phyloP scores from a whole-genome alignment of 371 early-diverging fungal genomes.

The Rhizopus sp. region DNA sequence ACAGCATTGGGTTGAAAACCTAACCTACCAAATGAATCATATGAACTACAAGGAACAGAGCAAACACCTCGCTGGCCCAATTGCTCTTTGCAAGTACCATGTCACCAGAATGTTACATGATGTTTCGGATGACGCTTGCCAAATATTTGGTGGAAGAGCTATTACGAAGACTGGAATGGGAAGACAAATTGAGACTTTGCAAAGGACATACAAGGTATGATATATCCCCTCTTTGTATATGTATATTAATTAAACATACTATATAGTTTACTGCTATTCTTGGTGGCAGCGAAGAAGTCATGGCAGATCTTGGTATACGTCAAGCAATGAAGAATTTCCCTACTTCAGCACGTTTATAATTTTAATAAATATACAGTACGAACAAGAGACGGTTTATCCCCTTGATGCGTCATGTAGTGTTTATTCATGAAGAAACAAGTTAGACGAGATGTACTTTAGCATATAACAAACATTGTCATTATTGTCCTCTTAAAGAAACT shows the following conservation, averaged over 20 bases:
- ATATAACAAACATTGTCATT: no score
- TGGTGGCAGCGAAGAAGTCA: conserved; percentile 79
- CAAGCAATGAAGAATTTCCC: conserved; percentile 42
- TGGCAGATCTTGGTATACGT: conserved; percentile 45
- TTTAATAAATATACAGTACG: no score
- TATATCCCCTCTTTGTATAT: no score
- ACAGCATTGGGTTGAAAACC: conserved; percentile 50
- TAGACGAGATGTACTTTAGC: no score
- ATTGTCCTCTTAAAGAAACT: no score
- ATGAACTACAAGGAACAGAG: conserved; percentile 54
- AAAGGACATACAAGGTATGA: conserved; percentile 43
- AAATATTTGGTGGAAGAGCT: conserved; percentile 63
- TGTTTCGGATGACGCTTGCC: conserved; percentile 55
- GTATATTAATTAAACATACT: conserved; percentile 40
- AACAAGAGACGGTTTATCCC: no score
- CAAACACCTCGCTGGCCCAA: conserved; percentile 55
- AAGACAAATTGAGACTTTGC: conserved; percentile 44
- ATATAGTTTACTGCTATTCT: conserved; percentile 72
- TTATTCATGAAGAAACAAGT: no score
- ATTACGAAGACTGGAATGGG: conserved; percentile 58
- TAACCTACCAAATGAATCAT: conserved; percentile 57
- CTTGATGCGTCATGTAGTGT: no score
- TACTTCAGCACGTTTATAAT: conserved; percentile 21
- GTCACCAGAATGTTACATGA: conserved; percentile 48
- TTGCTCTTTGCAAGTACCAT: conserved; percentile 55